phyloP scores from a whole-genome alignment of 23 red algal genomes.

The Porphyridium purpureum region DNA sequence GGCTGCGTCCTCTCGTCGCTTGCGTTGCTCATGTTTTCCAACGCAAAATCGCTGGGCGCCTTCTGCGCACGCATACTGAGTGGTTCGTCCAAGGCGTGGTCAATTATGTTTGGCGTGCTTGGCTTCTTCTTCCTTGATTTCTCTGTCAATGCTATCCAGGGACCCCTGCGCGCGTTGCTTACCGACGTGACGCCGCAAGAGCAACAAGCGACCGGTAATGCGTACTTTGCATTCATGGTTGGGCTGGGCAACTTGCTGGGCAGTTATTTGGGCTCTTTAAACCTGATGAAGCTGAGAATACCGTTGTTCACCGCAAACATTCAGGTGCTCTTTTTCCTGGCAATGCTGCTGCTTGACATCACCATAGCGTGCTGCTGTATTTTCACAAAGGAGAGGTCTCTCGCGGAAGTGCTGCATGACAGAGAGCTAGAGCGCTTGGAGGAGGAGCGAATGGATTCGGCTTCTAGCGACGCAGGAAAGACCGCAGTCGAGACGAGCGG shows the following conservation, averaged over 20 bases:
- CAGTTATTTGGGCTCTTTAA: constrained; percentile 3
- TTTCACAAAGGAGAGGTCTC: not conserved
- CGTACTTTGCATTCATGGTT: constrained; percentile 30
- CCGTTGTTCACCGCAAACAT: constrained; percentile 27
- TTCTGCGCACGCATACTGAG: no score
- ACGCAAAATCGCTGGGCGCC: constrained; percentile 17
- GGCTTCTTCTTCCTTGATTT: constrained; percentile 89
- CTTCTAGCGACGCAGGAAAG: no score
- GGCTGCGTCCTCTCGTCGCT: constrained; percentile 33
- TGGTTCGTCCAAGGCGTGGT: no score
- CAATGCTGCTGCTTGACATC: constrained; percentile 17
- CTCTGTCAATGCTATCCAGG: constrained; percentile 78
- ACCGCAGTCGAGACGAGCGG: no score
- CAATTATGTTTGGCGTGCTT: constrained; percentile 28
- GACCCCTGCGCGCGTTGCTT: constrained; percentile 61
- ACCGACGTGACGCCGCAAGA: constrained; percentile 41
- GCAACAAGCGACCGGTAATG: constrained; percentile 53
- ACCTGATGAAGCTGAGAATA: no score
- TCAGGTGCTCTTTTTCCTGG: constrained; percentile 36
- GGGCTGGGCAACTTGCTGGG: constrained; percentile 55
- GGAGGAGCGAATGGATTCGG: no score
- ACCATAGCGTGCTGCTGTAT: constrained; percentile 3
- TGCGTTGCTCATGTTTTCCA: constrained; percentile 35
- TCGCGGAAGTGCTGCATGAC: not conserved
- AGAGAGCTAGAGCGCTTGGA: not conserved